phyloP scores from a whole-genome alignment of 2,329 filamentous ascomycete genomes.

The Bipolaris sorokiniana region DNA sequence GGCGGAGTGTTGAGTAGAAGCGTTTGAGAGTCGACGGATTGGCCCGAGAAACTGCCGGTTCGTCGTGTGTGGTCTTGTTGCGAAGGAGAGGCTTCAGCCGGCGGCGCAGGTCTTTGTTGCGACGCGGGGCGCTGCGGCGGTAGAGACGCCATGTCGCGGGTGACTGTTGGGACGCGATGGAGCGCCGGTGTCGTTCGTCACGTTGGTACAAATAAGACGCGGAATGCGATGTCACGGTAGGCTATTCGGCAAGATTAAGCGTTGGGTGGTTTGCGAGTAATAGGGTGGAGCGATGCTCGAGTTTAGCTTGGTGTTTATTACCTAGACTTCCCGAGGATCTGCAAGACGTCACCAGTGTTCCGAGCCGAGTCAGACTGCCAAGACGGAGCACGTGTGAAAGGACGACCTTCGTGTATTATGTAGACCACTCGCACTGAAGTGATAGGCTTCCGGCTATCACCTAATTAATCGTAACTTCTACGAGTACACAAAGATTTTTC shows the following conservation, averaged over 20 bases:
- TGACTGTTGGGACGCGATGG: neutral
- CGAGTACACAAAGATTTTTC: no score
- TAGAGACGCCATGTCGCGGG: slow-evolving; percentile 50
- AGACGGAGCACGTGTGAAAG: slow-evolving; percentile 18
- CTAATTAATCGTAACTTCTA: neutral
- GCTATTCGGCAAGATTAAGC: neutral
- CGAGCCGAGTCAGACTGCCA: slow-evolving; percentile 17
- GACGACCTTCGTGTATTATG: neutral
- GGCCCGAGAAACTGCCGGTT: slow-evolving; percentile 47
- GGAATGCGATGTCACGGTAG: neutral
- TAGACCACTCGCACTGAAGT: no score
- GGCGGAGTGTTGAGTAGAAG: slow-evolving; percentile 51
- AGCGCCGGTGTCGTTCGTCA: neutral
- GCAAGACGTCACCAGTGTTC: slow-evolving; percentile 21
- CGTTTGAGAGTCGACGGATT: slow-evolving; percentile 55
- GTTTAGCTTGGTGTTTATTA: slow-evolving; percentile 25
- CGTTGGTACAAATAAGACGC: neutral
- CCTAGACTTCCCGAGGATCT: slow-evolving; percentile 24
- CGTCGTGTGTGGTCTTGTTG: slow-evolving; percentile 31
- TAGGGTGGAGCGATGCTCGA: neutral
- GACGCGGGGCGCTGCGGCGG: slow-evolving; percentile 47
- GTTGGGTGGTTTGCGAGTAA: neutral
- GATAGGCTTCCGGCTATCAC: no score
- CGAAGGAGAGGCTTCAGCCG: slow-evolving; percentile 24
- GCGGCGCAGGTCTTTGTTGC: slow-evolving; percentile 42